These are phyloP conservation scores for Irpex lacteus DNA, from an alignment of 1,284 basidiomycete species.

Conservation along the genomic window DNA sequence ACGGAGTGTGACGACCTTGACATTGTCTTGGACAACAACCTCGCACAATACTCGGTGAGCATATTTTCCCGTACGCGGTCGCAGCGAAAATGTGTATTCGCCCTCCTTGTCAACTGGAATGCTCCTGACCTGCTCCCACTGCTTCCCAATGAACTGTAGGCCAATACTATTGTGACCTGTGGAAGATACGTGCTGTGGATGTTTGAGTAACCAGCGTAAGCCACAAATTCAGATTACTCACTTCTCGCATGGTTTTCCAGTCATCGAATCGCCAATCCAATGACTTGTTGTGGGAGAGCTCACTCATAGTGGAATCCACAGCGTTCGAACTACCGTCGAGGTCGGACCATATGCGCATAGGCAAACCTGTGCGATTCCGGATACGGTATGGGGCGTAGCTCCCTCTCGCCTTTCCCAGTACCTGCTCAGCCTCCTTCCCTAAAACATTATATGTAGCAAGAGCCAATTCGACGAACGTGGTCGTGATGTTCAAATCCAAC, in stretches of 20 bases:
- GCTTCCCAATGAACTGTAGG: slow-evolving; percentile 81
- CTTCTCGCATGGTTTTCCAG: slow-evolving; percentile 93
- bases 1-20: slow-evolving; percentile 93
- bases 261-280: slow-evolving; percentile 98
- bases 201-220: background rate
- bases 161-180: slow-evolving; percentile 83
- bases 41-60: slow-evolving; percentile 88
- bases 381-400: slow-evolving; percentile 93
- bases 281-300: slow-evolving; percentile 71
- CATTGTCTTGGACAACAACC: slow-evolving; percentile 88
- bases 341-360: slow-evolving; percentile 83
- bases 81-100: slow-evolving; percentile 85
- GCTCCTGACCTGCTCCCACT: slow-evolving; percentile 89
- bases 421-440: slow-evolving; percentile 70
- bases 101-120: slow-evolving; percentile 95
- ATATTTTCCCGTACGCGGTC: slow-evolving; percentile 76
- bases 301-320: slow-evolving; percentile 47
- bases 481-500: slow-evolving; percentile 90
- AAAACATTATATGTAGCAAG: slow-evolving; percentile 74
- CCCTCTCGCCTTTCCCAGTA: slow-evolving; percentile 75
- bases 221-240: slow-evolving; percentile 30
- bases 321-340: slow-evolving; percentile 48
- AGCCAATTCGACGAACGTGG: slow-evolving; percentile 87
- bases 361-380: slow-evolving; percentile 86
- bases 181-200: slow-evolving; percentile 70